These are phyloP conservation scores for Amanita polypyramis DNA, from an alignment of 768 basidiomycete species.

Conservation along the genomic window DNA sequence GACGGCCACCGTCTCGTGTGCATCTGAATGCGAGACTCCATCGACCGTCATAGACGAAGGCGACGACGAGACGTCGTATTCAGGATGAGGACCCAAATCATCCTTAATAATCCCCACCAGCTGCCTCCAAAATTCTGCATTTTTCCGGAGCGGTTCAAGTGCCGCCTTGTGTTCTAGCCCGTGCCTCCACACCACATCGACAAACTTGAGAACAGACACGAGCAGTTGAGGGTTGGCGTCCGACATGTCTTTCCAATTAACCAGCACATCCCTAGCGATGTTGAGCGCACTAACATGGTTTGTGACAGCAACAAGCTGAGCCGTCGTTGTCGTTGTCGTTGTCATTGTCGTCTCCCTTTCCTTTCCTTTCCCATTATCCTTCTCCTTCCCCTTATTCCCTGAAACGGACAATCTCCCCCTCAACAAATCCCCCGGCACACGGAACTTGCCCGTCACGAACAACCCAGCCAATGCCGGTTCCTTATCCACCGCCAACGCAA, in stretches of 20 bases:
- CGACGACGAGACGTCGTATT: slow-evolving; percentile 40
- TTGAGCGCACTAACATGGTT: slow-evolving; percentile 51
- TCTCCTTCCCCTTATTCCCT: slow-evolving; percentile 17
- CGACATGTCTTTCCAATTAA: slow-evolving; percentile 68
- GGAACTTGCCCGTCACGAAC: slow-evolving; percentile 68
- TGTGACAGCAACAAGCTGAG: slow-evolving; percentile 25
- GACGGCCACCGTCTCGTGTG: slow-evolving; percentile 49
- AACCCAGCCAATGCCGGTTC: slow-evolving; percentile 80
- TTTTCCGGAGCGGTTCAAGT: slow-evolving; percentile 44
- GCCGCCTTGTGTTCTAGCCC: slow-evolving; percentile 58
- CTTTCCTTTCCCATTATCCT: slow-evolving; percentile 24
- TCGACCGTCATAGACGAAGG: slow-evolving; percentile 32
- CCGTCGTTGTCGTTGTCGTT: slow-evolving; percentile 7
- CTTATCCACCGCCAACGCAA: slow-evolving; percentile 70
- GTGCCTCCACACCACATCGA: slow-evolving; percentile 74
- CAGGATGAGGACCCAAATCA: slow-evolving; percentile 68
- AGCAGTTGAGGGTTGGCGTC: slow-evolving; percentile 68
- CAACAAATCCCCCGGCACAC: slow-evolving; percentile 26
- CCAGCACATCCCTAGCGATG: slow-evolving; percentile 56
- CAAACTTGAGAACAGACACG: slow-evolving; percentile 62
- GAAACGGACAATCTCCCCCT: slow-evolving; percentile 22
- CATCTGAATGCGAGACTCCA: slow-evolving; percentile 38
- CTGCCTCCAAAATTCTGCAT: slow-evolving; percentile 60
- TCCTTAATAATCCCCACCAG: slow-evolving; percentile 51
- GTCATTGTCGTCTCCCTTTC: slow-evolving; percentile 14